These are phyloP conservation scores for Kluyveromyces aestuarii DNA, from an alignment of 805 yeast genomes.

Conservation along the genomic window DNA sequence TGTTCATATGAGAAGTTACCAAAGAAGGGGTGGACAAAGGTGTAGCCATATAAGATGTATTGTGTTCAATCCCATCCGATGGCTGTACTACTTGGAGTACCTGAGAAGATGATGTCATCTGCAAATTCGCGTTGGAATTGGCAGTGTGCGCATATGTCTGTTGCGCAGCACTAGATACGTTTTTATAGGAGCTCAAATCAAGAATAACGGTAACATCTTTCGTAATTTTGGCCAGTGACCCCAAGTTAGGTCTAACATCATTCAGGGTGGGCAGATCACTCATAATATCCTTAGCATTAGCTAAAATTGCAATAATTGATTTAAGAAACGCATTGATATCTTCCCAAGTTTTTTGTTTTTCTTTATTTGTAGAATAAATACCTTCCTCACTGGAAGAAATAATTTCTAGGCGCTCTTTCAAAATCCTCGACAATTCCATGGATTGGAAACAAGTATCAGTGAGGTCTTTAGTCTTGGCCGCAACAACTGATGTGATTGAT, in stretches of 20 bases:
- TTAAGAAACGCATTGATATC: constrained; percentile 75
- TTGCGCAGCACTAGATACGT: constrained; percentile 12
- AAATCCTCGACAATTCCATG: constrained; percentile 68
- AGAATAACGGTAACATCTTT: constrained; percentile 85
- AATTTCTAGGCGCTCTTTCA: constrained; percentile 47
- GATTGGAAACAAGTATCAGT: constrained; percentile 70
- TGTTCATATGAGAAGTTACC: constrained; percentile 6
- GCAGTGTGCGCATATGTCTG: constrained; percentile 2
- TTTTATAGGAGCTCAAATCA: constrained; percentile 52
- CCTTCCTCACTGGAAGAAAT: constrained; percentile 24
- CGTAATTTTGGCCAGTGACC: constrained; percentile 76
- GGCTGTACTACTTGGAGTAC: neutral
- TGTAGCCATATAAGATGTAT: constrained; percentile 3
- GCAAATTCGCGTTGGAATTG: neutral
- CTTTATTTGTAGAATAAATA: constrained; percentile 35
- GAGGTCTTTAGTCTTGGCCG: constrained; percentile 63
- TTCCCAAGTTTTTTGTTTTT: constrained; percentile 70
- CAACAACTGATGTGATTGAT: constrained; percentile 30
- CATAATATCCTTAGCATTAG: constrained; percentile 75
- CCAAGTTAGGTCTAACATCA: constrained; percentile 71
- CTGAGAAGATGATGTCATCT: neutral
- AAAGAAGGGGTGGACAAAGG: constrained; percentile 10
- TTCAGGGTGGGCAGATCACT: constrained; percentile 70
- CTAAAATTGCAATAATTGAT: constrained; percentile 74
- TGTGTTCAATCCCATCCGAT: constrained; percentile 1